A percentile compares a stretch with the other conserved stretches of the same genome.
phyloP scores from a whole-genome alignment of 805 yeast species.

The Candida succiphila region DNA sequence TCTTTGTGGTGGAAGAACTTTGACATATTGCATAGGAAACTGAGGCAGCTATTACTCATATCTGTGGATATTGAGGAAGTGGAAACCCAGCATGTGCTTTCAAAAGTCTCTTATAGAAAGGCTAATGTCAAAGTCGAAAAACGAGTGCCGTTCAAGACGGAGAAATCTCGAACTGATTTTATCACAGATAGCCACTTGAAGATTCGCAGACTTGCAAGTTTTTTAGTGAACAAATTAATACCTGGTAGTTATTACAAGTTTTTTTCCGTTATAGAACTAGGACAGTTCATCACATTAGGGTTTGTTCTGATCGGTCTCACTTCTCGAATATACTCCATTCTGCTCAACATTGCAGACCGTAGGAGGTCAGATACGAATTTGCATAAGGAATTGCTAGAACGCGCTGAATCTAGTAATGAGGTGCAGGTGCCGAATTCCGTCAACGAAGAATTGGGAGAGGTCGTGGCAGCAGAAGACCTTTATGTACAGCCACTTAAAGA shows the following conservation, averaged over 20 bases:
- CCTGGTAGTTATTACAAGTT: slow-evolving; percentile 49
- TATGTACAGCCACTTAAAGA: neutral
- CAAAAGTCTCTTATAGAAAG: slow-evolving; percentile 6
- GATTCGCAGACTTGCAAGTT: slow-evolving; percentile 12
- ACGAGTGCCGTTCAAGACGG: too few relatives aligned
- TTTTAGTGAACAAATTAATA: slow-evolving; percentile 26
- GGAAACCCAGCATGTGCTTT: slow-evolving; percentile 2
- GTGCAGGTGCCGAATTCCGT: slow-evolving; percentile 2
- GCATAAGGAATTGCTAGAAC: slow-evolving; percentile 14
- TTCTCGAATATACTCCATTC: slow-evolving; percentile 29
- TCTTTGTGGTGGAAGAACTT: slow-evolving; percentile 73
- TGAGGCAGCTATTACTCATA: slow-evolving; percentile 29
- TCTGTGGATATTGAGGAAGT: slow-evolving; percentile 16
- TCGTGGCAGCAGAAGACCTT: slow-evolving; percentile 3
- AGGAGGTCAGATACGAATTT: slow-evolving; percentile 16
- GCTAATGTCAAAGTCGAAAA: too few relatives aligned
- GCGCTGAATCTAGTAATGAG: neutral
- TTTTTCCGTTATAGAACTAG: slow-evolving; percentile 59
- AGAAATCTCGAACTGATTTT: too few relatives aligned
- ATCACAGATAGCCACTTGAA: too few relatives aligned
- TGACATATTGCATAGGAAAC: slow-evolving; percentile 48
- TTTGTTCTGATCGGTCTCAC: slow-evolving; percentile 52
- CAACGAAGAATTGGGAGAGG: slow-evolving; percentile 10
- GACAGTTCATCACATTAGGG: slow-evolving; percentile 71
- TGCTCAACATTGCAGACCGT: slow-evolving; percentile 13